Conservation (phyloP, 371 early-diverging fungal genomes). For the Mortierella sp. region DNA sequence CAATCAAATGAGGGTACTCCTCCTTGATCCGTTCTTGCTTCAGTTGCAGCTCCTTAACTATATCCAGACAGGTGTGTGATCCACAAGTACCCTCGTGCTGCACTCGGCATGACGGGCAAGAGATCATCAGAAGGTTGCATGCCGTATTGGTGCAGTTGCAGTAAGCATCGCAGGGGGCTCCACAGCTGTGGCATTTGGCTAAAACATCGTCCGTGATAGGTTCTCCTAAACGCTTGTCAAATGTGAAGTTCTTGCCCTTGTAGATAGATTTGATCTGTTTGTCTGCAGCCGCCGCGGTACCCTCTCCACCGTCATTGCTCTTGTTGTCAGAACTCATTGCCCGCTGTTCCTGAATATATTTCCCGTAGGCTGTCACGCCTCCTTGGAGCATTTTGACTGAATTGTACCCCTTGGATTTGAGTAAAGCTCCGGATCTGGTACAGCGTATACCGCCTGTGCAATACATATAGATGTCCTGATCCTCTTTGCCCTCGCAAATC, state of each 20-base stretch:
- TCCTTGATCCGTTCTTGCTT: slow-evolving; percentile 35
- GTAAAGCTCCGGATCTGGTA: slow-evolving; percentile 77
- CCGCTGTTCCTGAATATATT: slow-evolving; percentile 57
- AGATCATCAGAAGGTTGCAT: slow-evolving; percentile 79
- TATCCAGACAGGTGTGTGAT: slow-evolving; percentile 63
- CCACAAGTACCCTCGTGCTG: slow-evolving; percentile 74
- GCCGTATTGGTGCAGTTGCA: slow-evolving; percentile 74
- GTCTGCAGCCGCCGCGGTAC: background rate
- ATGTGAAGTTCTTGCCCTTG: slow-evolving; percentile 83
- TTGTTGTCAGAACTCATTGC: background rate
- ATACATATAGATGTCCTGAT: slow-evolving; percentile 81
- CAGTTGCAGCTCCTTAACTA: slow-evolving; percentile 46
- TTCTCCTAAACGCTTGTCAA: slow-evolving; percentile 81
- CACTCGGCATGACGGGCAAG: slow-evolving; percentile 67
- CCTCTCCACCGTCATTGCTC: slow-evolving; percentile 1
- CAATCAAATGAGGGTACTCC: slow-evolving; percentile 26
- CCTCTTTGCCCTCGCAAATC: slow-evolving; percentile 59
- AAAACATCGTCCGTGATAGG: slow-evolving; percentile 73
- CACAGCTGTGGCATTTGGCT: slow-evolving; percentile 75
- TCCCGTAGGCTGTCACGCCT: slow-evolving; percentile 83
- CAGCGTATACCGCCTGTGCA: slow-evolving; percentile 89
- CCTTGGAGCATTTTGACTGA: slow-evolving; percentile 79
- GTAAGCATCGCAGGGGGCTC: slow-evolving; percentile 68
- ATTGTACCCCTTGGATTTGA: slow-evolving; percentile 73
- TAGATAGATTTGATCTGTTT: slow-evolving; percentile 62